Base-by-base conservation (phyloP, 139 green algal genomes). In the Coelastrella sp. region DNA sequence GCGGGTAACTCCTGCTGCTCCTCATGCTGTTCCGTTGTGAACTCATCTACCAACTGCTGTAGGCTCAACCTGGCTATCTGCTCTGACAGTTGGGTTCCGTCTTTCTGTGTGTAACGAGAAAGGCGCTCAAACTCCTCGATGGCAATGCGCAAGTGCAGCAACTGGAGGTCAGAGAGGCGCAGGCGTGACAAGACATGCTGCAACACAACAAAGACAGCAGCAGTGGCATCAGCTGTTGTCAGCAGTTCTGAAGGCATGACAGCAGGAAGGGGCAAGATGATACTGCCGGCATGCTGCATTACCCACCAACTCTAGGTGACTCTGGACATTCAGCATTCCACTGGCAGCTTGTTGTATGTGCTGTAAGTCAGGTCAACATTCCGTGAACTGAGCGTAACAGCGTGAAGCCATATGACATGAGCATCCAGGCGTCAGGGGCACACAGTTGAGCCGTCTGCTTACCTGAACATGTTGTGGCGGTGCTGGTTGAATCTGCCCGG, bases 101-200 rank as follows among this genome's bases (percentile, higher is more conserved):
- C 59, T 67, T 30, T 32, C 8, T 17, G 27, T 67, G 59, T 21
- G 1, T 17, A 17, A n/a, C 59, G 59, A 32, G 59, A 67, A 17
- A 67, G 59, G 23, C 59, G 59, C 19, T 21, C 59, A 67, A 67
- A 67, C 59, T 67, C 59, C 59, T 67, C 15, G 59, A 67, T 67
- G 15, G n/a, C 13, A 1, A 35, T n/a, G 59, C 59, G 15, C 15
- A 67, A 13, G 59, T 67, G 59, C 59, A 67, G 2, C 59, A 67
- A 8, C 59, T 67, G 59, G 1, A 67, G 59, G 23, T 30, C 23
- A 30, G 15, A 32, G 23, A 67, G 59, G 9, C 27, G 59, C 59
- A 67, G 23, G 21, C 59, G 59, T 7, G 23, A 13, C 59, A 32
- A 8, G 2, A 67, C 59, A 13, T 30, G 23, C 59, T 67, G 59